Conservation (phyloP, 2,329 filamentous ascomycete species). For the Monilinia polystroma region DNA sequence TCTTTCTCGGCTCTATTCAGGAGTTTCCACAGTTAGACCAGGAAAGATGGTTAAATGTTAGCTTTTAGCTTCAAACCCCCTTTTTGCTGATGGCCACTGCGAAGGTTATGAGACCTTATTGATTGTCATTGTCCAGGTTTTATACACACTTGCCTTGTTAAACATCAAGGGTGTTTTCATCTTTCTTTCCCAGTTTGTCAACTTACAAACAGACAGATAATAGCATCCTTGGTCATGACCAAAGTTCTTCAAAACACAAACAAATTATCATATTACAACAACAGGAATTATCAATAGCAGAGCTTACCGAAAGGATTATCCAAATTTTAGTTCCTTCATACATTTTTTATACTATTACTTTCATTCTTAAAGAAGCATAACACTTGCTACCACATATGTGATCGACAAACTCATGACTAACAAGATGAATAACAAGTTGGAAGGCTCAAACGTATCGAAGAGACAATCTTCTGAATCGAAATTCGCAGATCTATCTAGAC, state of each 20-base stretch:
- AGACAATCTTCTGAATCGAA: background rate
- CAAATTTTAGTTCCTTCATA: background rate
- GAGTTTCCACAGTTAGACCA: no score
- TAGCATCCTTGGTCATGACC: fast-evolving
- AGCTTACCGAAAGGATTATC: background rate
- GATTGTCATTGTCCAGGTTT: background rate
- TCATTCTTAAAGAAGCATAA: background rate
- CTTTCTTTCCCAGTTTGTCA: background rate
- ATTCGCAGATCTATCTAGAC: background rate
- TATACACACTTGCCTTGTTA: background rate
- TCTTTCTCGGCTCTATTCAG: no score
- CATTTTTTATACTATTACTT: background rate
- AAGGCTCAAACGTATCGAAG: background rate
- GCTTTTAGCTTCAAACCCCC: no score
- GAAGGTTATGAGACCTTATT: background rate
- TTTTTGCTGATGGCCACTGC: background rate
- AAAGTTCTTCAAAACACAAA: background rate
- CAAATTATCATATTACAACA: background rate
- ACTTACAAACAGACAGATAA: background rate
- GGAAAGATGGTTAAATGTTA: no score
- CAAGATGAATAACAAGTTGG: background rate
- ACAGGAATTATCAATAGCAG: no score
- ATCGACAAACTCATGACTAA: background rate
- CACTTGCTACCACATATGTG: background rate
- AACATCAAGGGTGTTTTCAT: background rate